Base-by-base conservation (phyloP, 2,329 filamentous ascomycete genomes). In the Fusarium sp. region DNA sequence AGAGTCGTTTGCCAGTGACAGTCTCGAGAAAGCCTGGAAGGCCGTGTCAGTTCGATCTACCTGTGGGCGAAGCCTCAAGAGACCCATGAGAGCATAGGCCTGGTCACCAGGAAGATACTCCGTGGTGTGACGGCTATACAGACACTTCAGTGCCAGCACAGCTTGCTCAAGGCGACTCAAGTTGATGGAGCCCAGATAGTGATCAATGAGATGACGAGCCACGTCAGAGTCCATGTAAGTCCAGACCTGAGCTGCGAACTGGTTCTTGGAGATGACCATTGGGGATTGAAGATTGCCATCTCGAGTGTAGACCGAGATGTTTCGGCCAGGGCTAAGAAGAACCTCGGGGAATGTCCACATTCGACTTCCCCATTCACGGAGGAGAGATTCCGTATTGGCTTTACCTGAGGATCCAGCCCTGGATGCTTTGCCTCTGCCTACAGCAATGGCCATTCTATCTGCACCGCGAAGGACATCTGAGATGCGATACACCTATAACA, bases 61-160 rank as follows among this genome's bases (percentile, higher is more conserved):
- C 34, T 69, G 71, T 1, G 76, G 77, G 4, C 77, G 72, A 38
- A 75, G 55, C 10, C 75, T 71, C 38, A 79, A 57, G 21, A 80
- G 71, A 21, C 78, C 77, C 77, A 79, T 79, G 2, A 80, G 70
- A 2, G 74, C 78, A 44, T 80, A 80, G 3, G 74, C 71, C 26
- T 73, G 74, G 32, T 80, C 78, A 26, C 76, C 77, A 2, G 68
- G 51, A 17, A 73, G 62, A 24, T 70, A 65, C 39, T 69, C 56
- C 0, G 54, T 67, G 15, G 74, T 74, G 8, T 71, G 23, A 3
- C 75, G 70, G 42, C 65, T 70, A 21, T 73, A 75, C 4, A 80
- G 65, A 36, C 77, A 79, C 24, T 69, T 68, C 15, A 79, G 65
- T 1, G 73, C 71, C 2, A 75, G 58, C 3, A 74, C 72, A 20